phyloP scores from a whole-genome alignment of 2,329 filamentous ascomycete species.

The Helotiales sp. region DNA sequence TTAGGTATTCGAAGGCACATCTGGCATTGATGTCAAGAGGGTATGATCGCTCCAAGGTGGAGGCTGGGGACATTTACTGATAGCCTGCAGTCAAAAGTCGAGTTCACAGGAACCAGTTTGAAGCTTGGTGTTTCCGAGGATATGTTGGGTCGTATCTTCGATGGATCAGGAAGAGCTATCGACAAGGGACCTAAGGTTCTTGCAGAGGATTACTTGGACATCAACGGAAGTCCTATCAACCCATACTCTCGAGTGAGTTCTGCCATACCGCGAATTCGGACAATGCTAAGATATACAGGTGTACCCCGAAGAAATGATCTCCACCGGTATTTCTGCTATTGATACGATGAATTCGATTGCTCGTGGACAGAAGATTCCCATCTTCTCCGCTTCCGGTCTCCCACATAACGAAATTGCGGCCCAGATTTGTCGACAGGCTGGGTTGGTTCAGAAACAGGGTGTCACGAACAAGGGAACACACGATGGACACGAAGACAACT shows the following conservation, averaged over 20 bases:
- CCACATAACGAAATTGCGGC: slow-evolving; percentile 99
- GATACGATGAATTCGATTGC: slow-evolving; percentile 99
- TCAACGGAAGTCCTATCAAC: slow-evolving; percentile 99
- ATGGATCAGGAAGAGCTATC: slow-evolving; percentile 96
- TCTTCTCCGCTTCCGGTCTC: slow-evolving; percentile 97
- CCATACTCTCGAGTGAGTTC: slow-evolving; percentile 86
- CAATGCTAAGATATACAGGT: slow-evolving; percentile 59
- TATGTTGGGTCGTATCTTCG: slow-evolving; percentile 98
- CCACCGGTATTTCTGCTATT: slow-evolving; percentile 98
- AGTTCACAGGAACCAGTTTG: slow-evolving; percentile 95
- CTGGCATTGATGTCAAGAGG: slow-evolving; percentile 98
- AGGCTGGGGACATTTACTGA: slow-evolving; percentile 21
- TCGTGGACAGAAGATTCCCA: slow-evolving; percentile 98
- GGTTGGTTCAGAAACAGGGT: slow-evolving; percentile 79
- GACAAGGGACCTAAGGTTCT: slow-evolving; percentile 99
- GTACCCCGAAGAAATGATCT: slow-evolving; percentile 99
- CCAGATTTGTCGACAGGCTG: slow-evolving; percentile 96
- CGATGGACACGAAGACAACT: slow-evolving; percentile 98
- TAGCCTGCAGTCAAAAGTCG: slow-evolving; percentile 79
- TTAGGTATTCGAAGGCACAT: slow-evolving; percentile 95
- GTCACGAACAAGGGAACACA: slow-evolving; percentile 91
- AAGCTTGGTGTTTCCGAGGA: slow-evolving; percentile 99
- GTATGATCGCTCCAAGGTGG: slow-evolving; percentile 51
- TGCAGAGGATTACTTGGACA: slow-evolving; percentile 97
- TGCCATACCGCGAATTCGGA: not conserved